A percentile compares a stretch with the other conserved stretches of the same genome.
phyloP scores from a whole-genome alignment of 805 yeast genomes.

The Cyberlindnera bimundalis region DNA sequence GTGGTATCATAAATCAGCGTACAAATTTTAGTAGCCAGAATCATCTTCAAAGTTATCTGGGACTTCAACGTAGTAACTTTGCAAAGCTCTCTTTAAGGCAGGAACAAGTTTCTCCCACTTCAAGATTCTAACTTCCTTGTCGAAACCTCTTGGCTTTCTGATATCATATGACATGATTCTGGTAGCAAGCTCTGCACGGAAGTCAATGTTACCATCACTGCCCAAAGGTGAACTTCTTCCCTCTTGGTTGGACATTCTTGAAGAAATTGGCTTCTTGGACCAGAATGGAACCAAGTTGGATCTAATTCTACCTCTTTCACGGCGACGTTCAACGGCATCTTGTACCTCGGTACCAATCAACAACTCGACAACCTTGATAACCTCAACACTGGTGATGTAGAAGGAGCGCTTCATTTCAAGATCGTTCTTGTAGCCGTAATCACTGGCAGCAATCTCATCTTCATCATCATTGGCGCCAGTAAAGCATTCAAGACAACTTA shows the following conservation, averaged over 20 bases:
- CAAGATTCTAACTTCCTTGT: conserved; percentile 61
- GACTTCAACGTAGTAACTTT: conserved; percentile 60
- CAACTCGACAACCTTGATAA: conserved; percentile 60
- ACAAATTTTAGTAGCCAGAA: not conserved
- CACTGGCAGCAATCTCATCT: conserved; percentile 26
- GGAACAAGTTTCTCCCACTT: conserved; percentile 58
- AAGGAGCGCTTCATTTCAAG: conserved; percentile 17
- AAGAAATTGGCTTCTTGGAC: conserved; percentile 56
- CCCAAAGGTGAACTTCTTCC: conserved; percentile 15
- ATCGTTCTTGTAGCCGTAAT: conserved; percentile 29
- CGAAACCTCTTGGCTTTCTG: conserved; percentile 66
- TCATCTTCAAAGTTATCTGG: conserved; percentile 31
- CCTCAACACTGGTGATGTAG: conserved; percentile 66
- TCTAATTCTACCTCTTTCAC: conserved; percentile 64
- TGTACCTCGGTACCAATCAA: conserved; percentile 47
- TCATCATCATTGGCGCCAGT: conserved; percentile 33
- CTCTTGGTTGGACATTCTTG: conserved; percentile 28
- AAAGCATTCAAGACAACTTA: conserved; percentile 53
- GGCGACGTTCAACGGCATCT: conserved; percentile 50
- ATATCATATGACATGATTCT: conserved; percentile 61
- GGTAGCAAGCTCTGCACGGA: conserved; percentile 53
- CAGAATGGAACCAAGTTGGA: conserved; percentile 66
- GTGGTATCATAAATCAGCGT: not conserved
- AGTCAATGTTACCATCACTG: conserved; percentile 30
- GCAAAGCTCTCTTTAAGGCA: conserved; percentile 60